Evolutionary conservation across 148 eudicot species (phyloP).

Genomic region (Rhododendron williamsianum): DNA sequence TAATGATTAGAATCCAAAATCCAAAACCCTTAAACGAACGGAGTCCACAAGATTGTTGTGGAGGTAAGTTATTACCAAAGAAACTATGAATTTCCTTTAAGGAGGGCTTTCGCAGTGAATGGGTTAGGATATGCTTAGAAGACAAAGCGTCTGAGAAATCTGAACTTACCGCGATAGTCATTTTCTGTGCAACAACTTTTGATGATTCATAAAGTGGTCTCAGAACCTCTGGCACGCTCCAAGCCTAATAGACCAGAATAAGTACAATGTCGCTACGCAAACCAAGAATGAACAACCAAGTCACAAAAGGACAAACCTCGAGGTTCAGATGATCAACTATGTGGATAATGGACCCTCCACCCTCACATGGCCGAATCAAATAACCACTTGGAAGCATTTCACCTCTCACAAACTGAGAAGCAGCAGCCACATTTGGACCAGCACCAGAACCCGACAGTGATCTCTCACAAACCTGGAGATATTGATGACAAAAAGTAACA

Average conservation of each 20-base stretch:
- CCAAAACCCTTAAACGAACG: no score
- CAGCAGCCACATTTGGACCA: constrained; percentile 65
- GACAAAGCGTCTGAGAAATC: not conserved
- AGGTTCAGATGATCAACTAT: constrained; percentile 92
- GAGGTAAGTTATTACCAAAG: not conserved
- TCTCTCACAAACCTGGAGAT: constrained; percentile 81
- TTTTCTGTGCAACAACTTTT: constrained; percentile 88
- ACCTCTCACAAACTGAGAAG: constrained; percentile 81
- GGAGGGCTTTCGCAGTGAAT: not conserved
- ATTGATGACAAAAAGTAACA: constrained; percentile 14
- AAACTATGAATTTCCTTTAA: not conserved
- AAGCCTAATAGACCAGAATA: constrained; percentile 45
- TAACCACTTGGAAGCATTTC: constrained; percentile 98
- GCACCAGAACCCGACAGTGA: constrained; percentile 80
- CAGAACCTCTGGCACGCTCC: constrained; percentile 96
- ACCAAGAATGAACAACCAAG: not conserved
- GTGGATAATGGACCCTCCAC: constrained; percentile 93
- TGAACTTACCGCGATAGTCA: constrained; percentile 81
- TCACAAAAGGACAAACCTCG: constrained; percentile 44
- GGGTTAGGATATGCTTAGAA: not conserved
- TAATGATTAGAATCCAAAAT: no score
- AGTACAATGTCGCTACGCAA: not conserved
- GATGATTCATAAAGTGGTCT: constrained; percentile 93
- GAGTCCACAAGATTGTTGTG: not conserved
- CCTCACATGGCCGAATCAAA: constrained; percentile 90